A percentile compares a stretch with the other conserved stretches of the same genome.
Conservation (phyloP, 2,329 filamentous ascomycete genomes). For the Clonostachys rosea region DNA sequence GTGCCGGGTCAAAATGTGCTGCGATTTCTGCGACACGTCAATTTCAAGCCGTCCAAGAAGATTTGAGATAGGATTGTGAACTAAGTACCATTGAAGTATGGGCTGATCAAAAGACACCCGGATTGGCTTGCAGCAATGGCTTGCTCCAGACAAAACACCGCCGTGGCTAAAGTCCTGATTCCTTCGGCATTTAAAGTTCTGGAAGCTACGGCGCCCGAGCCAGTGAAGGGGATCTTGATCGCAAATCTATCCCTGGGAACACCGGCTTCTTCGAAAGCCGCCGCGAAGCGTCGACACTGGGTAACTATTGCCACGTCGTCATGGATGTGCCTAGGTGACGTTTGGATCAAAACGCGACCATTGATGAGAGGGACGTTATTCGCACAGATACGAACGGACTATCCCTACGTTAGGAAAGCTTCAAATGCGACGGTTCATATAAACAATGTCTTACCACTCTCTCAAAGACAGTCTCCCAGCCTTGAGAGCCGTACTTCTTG, state of each 20-base stretch:
- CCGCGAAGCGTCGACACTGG: conserved; percentile 38
- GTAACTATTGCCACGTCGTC: conserved; percentile 35
- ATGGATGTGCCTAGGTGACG: conserved; percentile 38
- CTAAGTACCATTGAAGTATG: conserved; percentile 19
- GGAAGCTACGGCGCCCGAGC: conserved; percentile 38
- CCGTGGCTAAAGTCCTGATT: conserved; percentile 40
- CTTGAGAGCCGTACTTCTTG: background rate
- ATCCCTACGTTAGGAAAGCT: no score
- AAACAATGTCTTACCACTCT: no score
- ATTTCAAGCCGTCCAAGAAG: no score
- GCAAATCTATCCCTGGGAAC: conserved; percentile 39
- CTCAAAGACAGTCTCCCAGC: background rate
- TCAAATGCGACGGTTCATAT: no score
- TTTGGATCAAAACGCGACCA: conserved; percentile 44
- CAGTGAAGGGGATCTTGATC: conserved; percentile 47
- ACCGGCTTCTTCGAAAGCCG: conserved; percentile 36
- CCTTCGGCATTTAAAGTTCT: conserved; percentile 34
- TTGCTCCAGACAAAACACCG: conserved; percentile 39
- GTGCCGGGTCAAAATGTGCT: no score
- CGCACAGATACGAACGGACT: no score
- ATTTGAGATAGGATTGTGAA: no score
- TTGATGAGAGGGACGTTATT: conserved; percentile 15
- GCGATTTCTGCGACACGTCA: no score
- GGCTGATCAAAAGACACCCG: conserved; percentile 39
- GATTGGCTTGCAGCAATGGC: conserved; percentile 44